Conservation (phyloP, 169 alveolate genomes). For the Eimeria necatrix region DNA sequence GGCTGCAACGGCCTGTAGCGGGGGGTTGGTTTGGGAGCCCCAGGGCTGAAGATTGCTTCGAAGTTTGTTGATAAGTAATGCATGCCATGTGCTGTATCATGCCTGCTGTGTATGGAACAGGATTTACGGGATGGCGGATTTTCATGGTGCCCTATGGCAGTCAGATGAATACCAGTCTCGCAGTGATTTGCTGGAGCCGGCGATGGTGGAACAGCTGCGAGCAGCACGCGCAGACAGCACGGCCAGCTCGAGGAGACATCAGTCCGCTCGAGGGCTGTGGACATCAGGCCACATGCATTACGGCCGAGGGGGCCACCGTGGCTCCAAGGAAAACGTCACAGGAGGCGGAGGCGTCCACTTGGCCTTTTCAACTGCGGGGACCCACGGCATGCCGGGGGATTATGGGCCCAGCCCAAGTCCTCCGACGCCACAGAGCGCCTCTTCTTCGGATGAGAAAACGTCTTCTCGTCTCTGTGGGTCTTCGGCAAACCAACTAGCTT, state of each 20-base stretch:
- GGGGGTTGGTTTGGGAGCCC: neutral
- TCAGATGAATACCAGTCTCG: neutral
- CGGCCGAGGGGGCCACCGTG: neutral
- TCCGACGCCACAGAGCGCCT: neutral
- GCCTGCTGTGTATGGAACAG: neutral
- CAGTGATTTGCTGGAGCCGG: constrained; percentile 1
- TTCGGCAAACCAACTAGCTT: no score
- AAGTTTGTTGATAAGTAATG: neutral
- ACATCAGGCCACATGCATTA: constrained; percentile 13
- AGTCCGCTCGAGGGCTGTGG: constrained; percentile 14
- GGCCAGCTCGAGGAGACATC: neutral
- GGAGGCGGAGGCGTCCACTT: neutral
- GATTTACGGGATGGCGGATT: constrained; percentile 31
- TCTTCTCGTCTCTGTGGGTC: no score
- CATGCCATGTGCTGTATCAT: neutral
- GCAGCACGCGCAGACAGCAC: constrained; percentile 14
- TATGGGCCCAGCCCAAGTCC: neutral
- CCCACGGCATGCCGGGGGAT: neutral
- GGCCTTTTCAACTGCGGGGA: neutral
- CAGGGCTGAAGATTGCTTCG: neutral
- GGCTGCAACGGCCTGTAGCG: neutral
- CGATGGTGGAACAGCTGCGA: constrained; percentile 28
- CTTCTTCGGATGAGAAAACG: neutral
- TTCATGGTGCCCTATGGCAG: neutral
- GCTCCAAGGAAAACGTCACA: neutral